Evolutionary conservation across 345 rosid species (phyloP), one percentile per base, ranked within the genome.

Genomic region (Syzygium oleosum): DNA sequence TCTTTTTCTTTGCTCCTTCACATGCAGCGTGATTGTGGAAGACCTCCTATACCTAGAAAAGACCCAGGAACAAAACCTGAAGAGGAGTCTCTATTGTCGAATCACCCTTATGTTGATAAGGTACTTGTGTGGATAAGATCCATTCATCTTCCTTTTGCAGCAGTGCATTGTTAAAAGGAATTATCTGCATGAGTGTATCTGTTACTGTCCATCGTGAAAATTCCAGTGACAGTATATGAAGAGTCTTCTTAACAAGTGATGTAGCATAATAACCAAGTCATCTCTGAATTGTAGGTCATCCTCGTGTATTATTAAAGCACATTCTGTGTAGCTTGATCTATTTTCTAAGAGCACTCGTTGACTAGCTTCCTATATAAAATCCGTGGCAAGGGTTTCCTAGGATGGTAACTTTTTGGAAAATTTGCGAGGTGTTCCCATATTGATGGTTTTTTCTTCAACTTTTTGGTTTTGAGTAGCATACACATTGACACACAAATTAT

Each of bases 71-170:
- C 88, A 56, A 95, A 94, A 90, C 98, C 98, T 51, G 98, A 95
- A 92, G 97, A 95, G 84, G 99, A 95, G 90, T 91, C 98, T 65
- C 91, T 97, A 52, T 90, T 97, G 91, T 95, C 98, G 58, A 93
- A 94, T 94, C 99, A 97, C 94, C 99, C 99, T 12, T 96, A 95
- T 89, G 98, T 95, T 85, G 97, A 95, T 79, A 95, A 94, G 98
- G 99, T 97, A 92, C 63, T 73, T 84, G 15, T 84, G 52, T 85
- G 21, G 79, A 68, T 31, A 73, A 41, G 80, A 73, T 73, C 49
- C 80, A 38, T 73, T 73, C 49, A 51, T 58, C 52, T 73, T 38
- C 21, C 80, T 73, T 34, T 34, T 38, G 49, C 27, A 84, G 59
- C 16, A 51, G 27, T 85, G 80, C 25, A 55, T 89, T 58, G 27